Evolutionary conservation across 352 stramenopile species (phyloP).

Genomic region (Phytophthora cajani): DNA sequence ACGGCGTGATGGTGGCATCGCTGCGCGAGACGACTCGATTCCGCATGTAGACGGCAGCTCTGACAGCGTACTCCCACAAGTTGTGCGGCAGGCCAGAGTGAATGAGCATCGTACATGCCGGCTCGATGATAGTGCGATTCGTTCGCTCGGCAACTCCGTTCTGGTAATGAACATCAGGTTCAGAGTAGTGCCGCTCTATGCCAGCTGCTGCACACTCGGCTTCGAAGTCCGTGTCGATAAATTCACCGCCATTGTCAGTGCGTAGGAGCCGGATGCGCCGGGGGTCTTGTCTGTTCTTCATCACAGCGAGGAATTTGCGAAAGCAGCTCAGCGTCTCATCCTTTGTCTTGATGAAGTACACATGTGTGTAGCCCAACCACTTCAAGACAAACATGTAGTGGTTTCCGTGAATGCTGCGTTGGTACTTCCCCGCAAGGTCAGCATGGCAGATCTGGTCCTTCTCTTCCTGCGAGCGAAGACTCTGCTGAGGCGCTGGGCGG

Average conservation of each 20-base stretch:
- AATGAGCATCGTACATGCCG: not conserved
- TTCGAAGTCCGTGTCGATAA: not conserved
- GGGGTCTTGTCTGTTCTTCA: not conserved
- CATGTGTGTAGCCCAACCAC: slow-evolving; percentile 10
- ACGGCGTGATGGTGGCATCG: slow-evolving; percentile 1
- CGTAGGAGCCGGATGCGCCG: not conserved
- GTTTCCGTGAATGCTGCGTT: too few relatives aligned
- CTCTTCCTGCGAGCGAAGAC: too few relatives aligned
- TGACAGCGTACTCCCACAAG: slow-evolving; percentile 5
- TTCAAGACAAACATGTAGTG: not conserved
- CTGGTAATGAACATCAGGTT: slow-evolving; percentile 10
- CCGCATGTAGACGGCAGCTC: not conserved
- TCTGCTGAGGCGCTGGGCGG: too few relatives aligned
- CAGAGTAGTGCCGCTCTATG: slow-evolving; percentile 5
- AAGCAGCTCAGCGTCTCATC: not conserved
- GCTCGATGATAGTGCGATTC: slow-evolving; percentile 3
- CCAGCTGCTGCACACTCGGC: not conserved
- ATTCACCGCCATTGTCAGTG: slow-evolving; percentile 18
- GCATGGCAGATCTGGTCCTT: too few relatives aligned
- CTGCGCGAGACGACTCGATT: not conserved
- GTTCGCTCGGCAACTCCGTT: slow-evolving; percentile 12
- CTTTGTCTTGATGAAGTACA: slow-evolving; percentile 14
- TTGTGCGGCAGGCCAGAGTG: slow-evolving; percentile 4
- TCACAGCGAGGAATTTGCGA: too few relatives aligned
- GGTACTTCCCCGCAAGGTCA: too few relatives aligned